Base-by-base conservation (phyloP, 257 asterid genomes). In the Rubia yunnanensis region DNA sequence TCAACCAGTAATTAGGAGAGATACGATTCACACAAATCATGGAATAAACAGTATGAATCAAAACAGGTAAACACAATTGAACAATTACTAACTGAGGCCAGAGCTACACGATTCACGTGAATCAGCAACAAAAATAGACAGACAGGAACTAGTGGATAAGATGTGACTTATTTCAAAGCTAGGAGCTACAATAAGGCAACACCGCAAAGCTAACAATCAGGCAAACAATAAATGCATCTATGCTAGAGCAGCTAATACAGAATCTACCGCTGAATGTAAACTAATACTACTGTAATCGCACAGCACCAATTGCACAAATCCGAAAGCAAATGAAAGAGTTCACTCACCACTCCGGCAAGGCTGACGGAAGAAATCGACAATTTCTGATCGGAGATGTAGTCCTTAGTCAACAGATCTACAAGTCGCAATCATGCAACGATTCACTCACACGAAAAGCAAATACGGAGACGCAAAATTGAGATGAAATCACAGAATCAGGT, bases 351-450 rank as follows among this genome's bases (percentile, higher is more conserved):
- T 78, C 97, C 97, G 34, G 90, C 74, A 64, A 78, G 87, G 71
- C 89, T 94, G 82, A 68, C 81, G 63, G 92, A 87, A 58, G 92
- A 80, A 68, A 94, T 74, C 44, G 95, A 86, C 77, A 89, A 72
- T 70, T 88, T 94, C 85, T 94, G 97, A 84, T 94, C 97, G 15
- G 88, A 86, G 44, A 89, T 68, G 63, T 82, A 92, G 75, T 87
- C 99, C 81, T 73, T 89, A 6, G 89, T 84, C 80, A 92, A 80
- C 94, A 89, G 95, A 89, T 92, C 99, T 89, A 75, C 80, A 66
- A 35, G 62, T 13, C 35, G 44, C 3, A 39, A 39, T 2, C 14
- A 39, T 39, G 48, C 48, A 44, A 44, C 52, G 52, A 44, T 44
- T 39, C 17, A 11, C 14, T 54, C 10, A 39, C 10, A 63, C 22